A percentile compares a stretch with the other conserved stretches of the same genome.
phyloP scores from a whole-genome alignment of 1,284 basidiomycete genomes.

The Ustilago vetiveriae region DNA sequence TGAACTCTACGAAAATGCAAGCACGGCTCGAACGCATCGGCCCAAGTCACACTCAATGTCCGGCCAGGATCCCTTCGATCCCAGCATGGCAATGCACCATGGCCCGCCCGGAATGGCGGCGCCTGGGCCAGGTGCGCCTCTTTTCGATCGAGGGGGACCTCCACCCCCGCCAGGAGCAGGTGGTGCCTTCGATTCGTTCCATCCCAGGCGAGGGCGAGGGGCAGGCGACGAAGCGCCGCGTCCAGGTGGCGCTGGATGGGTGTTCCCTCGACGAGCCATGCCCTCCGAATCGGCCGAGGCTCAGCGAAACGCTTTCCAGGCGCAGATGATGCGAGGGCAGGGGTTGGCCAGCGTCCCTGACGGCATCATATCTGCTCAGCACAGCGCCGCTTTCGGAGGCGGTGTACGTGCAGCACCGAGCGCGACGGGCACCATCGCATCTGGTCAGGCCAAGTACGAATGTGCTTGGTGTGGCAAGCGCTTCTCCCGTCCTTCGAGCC shows the following conservation, averaged over 20 bases:
- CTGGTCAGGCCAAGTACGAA: slow-evolving; percentile 59
- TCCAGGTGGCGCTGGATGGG: slow-evolving; percentile 44
- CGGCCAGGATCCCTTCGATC: slow-evolving; percentile 32
- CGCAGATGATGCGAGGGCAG: slow-evolving; percentile 40
- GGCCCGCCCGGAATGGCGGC: slow-evolving; percentile 40
- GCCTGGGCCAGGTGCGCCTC: slow-evolving; percentile 32
- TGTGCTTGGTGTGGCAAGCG: slow-evolving; percentile 63
- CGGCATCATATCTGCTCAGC: slow-evolving; percentile 40
- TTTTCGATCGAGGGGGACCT: slow-evolving; percentile 34
- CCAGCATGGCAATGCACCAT: slow-evolving; percentile 23
- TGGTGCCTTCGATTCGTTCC: slow-evolving; percentile 42
- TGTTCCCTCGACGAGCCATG: slow-evolving; percentile 44
- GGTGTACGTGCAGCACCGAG: slow-evolving; percentile 34
- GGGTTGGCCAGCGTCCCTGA: slow-evolving; percentile 37
- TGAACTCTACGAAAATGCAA: slow-evolving; percentile 39
- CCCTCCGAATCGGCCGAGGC: slow-evolving; percentile 36
- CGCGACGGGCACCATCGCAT: slow-evolving; percentile 40
- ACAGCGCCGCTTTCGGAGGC: slow-evolving; percentile 25
- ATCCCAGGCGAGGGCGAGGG: slow-evolving; percentile 39
- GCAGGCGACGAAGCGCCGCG: slow-evolving; percentile 31
- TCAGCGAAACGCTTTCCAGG: slow-evolving; percentile 40
- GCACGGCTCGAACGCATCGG: slow-evolving; percentile 23
- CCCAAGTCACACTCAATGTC: slow-evolving; percentile 48
- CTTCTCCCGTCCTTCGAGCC: slow-evolving; percentile 61
- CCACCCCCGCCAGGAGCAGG: slow-evolving; percentile 27